Conservation (phyloP, 2,329 filamentous ascomycete genomes). For the Sarocladium oryzae region DNA sequence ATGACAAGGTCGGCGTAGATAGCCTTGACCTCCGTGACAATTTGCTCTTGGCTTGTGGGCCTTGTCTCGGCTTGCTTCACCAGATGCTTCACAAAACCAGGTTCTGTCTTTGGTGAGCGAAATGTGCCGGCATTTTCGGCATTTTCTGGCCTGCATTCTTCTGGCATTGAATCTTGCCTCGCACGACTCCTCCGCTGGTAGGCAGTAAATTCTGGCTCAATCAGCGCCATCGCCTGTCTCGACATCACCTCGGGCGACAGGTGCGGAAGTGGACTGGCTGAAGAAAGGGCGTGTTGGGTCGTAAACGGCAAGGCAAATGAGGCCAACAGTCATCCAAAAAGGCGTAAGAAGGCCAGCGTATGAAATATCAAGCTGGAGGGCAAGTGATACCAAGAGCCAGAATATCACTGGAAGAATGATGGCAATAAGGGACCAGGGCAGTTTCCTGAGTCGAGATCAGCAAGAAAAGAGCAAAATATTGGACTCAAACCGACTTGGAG, state of each 20-base stretch:
- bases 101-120: too few relatives aligned
- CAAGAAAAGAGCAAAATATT: too few relatives aligned
- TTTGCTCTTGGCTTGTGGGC: constrained; percentile 65
- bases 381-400: constrained; percentile 1
- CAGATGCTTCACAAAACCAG: background rate
- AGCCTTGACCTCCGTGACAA: constrained; percentile 73
- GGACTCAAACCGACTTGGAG: too few relatives aligned
- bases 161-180: too few relatives aligned
- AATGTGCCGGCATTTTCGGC: too few relatives aligned
- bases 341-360: background rate
- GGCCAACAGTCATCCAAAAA: background rate
- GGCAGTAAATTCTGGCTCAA: background rate
- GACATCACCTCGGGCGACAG: background rate
- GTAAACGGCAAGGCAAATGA: background rate
- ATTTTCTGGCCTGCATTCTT: too few relatives aligned
- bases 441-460: background rate
- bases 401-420: background rate
- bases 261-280: background rate
- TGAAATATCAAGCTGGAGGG: background rate
- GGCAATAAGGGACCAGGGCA: background rate
- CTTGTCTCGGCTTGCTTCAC: background rate
- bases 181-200: too few relatives aligned
- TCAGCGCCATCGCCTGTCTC: background rate
- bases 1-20: constrained; percentile 80
- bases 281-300: background rate